These are phyloP conservation scores for Neotropicomus parvogracilis DNA, from an alignment of 1,284 basidiomycete genomes.

Conservation along the genomic window DNA sequence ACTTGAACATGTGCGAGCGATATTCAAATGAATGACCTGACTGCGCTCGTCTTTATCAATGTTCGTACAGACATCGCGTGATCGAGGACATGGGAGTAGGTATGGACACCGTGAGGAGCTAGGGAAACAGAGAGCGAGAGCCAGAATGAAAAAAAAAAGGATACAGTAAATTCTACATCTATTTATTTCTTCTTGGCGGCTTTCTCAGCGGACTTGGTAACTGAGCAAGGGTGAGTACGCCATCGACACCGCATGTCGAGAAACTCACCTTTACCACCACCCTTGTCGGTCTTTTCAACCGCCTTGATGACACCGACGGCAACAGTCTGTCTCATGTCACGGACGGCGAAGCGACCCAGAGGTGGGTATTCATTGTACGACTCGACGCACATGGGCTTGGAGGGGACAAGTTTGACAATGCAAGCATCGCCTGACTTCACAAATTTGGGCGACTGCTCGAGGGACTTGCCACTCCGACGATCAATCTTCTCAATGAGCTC, in stretches of 20 bases:
- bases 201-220: constrained; percentile 96
- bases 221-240: constrained; percentile 39
- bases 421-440: constrained; percentile 95
- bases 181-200: constrained; percentile 94
- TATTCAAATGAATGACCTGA: no score
- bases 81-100: constrained; percentile 25
- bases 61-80: constrained; percentile 46
- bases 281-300: constrained; percentile 89
- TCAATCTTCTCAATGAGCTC: constrained; percentile 99
- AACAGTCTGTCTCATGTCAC: constrained; percentile 98
- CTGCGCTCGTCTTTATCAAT: constrained; percentile 43
- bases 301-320: constrained; percentile 97
- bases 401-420: constrained; percentile 96
- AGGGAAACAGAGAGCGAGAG: constrained; percentile 35
- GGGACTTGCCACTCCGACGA: constrained; percentile 92
- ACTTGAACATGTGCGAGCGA: no score
- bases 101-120: constrained; percentile 44
- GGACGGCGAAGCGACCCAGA: constrained; percentile 97
- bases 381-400: constrained; percentile 99
- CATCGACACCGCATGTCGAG: constrained; percentile 8
- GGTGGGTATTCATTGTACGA: constrained; percentile 98
- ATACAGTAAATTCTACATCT: constrained; percentile 65
- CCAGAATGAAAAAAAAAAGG: constrained; percentile 43
- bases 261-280: constrained; percentile 73
- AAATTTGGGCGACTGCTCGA: constrained; percentile 90